Evolutionary conservation across 305 asterid genomes (phyloP).

Genomic region (Ilex paraguariensis): DNA sequence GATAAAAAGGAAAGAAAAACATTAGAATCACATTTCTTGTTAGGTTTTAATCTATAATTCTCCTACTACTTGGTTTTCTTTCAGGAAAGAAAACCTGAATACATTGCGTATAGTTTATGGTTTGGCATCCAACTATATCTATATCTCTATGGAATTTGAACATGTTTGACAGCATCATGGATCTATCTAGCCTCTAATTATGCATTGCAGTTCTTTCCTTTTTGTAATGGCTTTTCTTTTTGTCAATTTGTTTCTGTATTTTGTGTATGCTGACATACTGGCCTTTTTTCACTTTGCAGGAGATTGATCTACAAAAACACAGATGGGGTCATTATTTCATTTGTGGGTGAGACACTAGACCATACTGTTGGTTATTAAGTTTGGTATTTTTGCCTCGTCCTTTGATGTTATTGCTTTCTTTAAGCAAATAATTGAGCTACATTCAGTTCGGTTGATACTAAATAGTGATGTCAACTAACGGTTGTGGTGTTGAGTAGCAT

Average conservation of each 20-base stretch:
- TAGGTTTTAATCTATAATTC: too few species aligned
- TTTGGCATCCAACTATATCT: too few species aligned
- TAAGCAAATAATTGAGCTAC: too few species aligned
- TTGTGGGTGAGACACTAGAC: slow-evolving; percentile 66
- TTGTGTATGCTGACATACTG: slow-evolving; percentile 7
- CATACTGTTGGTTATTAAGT: not conserved
- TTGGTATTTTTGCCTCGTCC: slow-evolving; percentile 6
- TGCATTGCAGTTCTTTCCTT: slow-evolving; percentile 1
- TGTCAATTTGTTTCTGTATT: not conserved
- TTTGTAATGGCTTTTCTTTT: not conserved
- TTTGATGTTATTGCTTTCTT: not conserved
- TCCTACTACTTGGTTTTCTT: too few species aligned
- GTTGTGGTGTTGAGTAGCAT: not conserved
- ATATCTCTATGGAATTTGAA: too few species aligned
- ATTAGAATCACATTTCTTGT: too few species aligned
- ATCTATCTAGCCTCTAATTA: not conserved
- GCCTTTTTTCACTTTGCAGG: slow-evolving; percentile 40
- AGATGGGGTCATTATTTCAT: slow-evolving; percentile 95
- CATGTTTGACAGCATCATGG: not conserved
- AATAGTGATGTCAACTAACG: not conserved
- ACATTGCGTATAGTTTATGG: too few species aligned
- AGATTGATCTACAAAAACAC: slow-evolving; percentile 85
- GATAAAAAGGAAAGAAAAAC: too few species aligned
- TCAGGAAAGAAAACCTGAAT: too few species aligned
- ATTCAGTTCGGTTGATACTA: too few species aligned